Evolutionary conservation across 495 filamentous ascomycete genomes (phyloP), one percentile per base, ranked within the genome.

Genomic region (Melanomma pulvis-pyrius): DNA sequence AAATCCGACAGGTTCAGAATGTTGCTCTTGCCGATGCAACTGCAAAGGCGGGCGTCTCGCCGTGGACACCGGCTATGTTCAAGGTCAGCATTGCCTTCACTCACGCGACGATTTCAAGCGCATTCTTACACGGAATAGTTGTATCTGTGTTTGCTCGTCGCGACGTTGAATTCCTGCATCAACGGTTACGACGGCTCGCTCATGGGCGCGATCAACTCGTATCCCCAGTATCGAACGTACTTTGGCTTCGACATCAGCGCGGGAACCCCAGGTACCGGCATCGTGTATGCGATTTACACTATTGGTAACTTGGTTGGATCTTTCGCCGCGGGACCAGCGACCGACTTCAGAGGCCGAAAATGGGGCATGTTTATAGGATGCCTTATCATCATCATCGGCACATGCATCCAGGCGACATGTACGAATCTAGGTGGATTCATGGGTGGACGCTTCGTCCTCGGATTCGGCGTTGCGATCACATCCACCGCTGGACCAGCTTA

Each of bases 391-490:
- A 80, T 88, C 53, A 60, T 88, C 32, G 87, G 87, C n/a, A 84
- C 86, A 5, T 74, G 76, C 66, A 74, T 87, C 22, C 83, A 87
- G 71, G 84, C 81, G 1, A 72, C 81, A 6, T 78, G 79, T 11
- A 73, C 62, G 39, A 81, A 76, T 60, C 69, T 82, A 22, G 74
- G 70, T n/a, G 78, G 81, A 67, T 91, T 92, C 71, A 86, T 91
- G 74, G 88, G 79, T 21, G 90, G 89, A n/a, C 86, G 90, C 7
- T 92, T 92, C 75, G 70, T 92, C 15, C 81, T 92, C 17, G 89
- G 90, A 0, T 89, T 92, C 64, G 90, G 90, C 12, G 87, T 90
- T 34, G 83, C 82, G 9, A 86, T 90, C 32, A 81, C 82, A 46
- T 82, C 84, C 47, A 83, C 87, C n/a, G 89, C 89, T 9, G 89